These are phyloP conservation scores for Paecilomyces sp. DNA, from an alignment of 2,329 filamentous ascomycete genomes.

Conservation along the genomic window DNA sequence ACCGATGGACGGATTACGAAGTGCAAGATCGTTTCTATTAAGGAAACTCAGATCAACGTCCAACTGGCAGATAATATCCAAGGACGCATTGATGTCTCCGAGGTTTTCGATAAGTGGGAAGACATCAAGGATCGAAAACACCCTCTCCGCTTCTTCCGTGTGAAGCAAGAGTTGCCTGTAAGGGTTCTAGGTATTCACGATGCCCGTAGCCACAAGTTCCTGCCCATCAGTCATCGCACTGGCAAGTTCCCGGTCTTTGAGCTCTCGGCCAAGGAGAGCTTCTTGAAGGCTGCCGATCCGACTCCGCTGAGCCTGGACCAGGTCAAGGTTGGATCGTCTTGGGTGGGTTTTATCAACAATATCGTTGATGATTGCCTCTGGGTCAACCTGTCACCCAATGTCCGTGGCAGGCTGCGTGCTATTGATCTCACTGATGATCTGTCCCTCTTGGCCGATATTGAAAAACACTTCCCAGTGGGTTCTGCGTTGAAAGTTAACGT, in stretches of 20 bases:
- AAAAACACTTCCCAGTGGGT: slow-evolving; percentile 79
- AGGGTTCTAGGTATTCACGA: slow-evolving; percentile 83
- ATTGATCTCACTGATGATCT: slow-evolving; percentile 85
- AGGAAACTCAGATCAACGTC: slow-evolving; percentile 88
- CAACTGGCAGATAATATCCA: slow-evolving; percentile 79
- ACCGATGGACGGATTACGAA: slow-evolving; percentile 65
- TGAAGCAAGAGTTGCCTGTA: slow-evolving; percentile 64
- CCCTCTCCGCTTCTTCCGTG: slow-evolving; percentile 67
- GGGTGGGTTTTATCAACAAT: slow-evolving; percentile 88
- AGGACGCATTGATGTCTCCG: slow-evolving; percentile 87
- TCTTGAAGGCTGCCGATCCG: slow-evolving; percentile 46
- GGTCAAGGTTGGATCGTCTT: slow-evolving; percentile 62
- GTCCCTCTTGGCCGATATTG: slow-evolving; percentile 66
- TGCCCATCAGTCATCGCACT: slow-evolving; percentile 81
- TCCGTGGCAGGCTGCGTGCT: slow-evolving; percentile 74
- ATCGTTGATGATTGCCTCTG: slow-evolving; percentile 71
- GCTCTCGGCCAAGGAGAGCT: slow-evolving; percentile 69
- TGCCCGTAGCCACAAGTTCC: slow-evolving; percentile 79
- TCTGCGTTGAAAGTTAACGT: slow-evolving; percentile 78
- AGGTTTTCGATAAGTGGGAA: slow-evolving; percentile 82
- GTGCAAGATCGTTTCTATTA: slow-evolving; percentile 74
- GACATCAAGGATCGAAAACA: slow-evolving; percentile 76
- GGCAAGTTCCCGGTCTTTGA: slow-evolving; percentile 76
- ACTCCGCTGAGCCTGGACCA: slow-evolving; percentile 64
- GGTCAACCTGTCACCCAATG: slow-evolving; percentile 82